Evolutionary conservation across 2,329 filamentous ascomycete genomes (phyloP), one percentile per base, ranked within the genome.

Genomic region (Stagonosporopsis rhizophila): DNA sequence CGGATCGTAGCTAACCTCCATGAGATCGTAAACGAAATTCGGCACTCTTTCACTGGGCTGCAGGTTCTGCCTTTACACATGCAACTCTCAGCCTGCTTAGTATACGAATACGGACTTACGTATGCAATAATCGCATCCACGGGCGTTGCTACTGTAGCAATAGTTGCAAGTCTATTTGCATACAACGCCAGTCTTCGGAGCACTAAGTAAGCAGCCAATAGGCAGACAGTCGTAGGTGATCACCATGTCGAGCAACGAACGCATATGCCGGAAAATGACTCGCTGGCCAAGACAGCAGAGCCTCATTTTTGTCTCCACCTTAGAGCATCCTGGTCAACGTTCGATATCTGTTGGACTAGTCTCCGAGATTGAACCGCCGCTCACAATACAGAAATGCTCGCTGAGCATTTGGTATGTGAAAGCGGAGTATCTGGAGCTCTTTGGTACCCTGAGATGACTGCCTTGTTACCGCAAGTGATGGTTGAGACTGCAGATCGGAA

Each of bases 21-120:
- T 27, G 6, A 88, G 85, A 73, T 88, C 30, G 84, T 89, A 42
- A 80, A 87, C 25, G 79, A 84, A 51, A 86, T 89, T 50, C 79
- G 85, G 11, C 87, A 88, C 62, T 87, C 85, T 0, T 81, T 87
- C 3, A 80, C 82, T 2, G 81, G 81, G 2, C 78, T 88, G 12
- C 77, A 78, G n/a, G 71, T 78, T 9, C 77, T 88, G 0, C 84
- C 84, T 1, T 80, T 80, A 0, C 83, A 87, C 9, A 69, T 86
- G 17, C 85, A 87, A 62, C 78, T 83, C 20, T 79, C 80, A 23
- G 85, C 83, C 2, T 79, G 84, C 3, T 68, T 82, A 14, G 84
- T 87, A 0, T 88, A 88, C 62, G 87, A 87, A 49, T 79, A 83
- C 14, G 85, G 84, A 0, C 78, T 88, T 9, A 77, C 77, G 30